phyloP scores from a whole-genome alignment of 805 yeast genomes.

The Cyberlindnera xylosilytica region DNA sequence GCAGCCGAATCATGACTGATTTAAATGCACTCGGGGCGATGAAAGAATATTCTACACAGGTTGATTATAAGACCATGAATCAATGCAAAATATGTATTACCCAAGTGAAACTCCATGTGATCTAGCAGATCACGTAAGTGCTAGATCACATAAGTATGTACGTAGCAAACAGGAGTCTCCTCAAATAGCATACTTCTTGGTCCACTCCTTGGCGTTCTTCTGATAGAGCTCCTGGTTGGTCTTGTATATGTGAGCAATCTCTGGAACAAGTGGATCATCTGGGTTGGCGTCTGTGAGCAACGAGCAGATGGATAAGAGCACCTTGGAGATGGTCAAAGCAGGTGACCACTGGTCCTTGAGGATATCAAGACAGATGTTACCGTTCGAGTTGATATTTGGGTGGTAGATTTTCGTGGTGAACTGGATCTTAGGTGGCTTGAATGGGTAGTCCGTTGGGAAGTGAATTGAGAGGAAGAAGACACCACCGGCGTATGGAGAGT shows the following conservation, averaged over 20 bases:
- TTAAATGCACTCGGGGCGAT: too few species aligned
- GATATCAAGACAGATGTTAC: conserved; percentile 94
- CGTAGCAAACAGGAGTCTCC: not conserved
- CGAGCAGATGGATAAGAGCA: conserved; percentile 90
- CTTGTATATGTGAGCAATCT: conserved; percentile 94
- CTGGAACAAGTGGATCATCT: conserved; percentile 98
- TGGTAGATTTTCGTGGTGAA: conserved; percentile 96
- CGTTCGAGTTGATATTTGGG: conserved; percentile 94
- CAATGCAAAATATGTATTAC: conserved; percentile 21
- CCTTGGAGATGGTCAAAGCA: conserved; percentile 94
- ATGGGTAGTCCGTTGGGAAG: conserved; percentile 99
- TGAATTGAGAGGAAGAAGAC: conserved; percentile 94
- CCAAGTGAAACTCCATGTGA: conserved; percentile 12
- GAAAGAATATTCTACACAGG: not conserved
- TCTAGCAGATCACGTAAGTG: too few species aligned
- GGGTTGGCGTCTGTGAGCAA: conserved; percentile 97
- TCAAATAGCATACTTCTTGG: conserved; percentile 89
- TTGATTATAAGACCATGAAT: not conserved
- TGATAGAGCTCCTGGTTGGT: conserved; percentile 92
- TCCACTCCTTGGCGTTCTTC: conserved; percentile 98
- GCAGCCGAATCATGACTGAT: too few species aligned
- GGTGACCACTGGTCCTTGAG: conserved; percentile 99
- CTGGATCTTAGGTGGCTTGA: conserved; percentile 93
- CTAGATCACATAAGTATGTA: not conserved
- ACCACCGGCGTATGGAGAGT: conserved; percentile 87